phyloP scores from a whole-genome alignment of 495 filamentous ascomycete genomes.

The Mycothermus thermophilus region DNA sequence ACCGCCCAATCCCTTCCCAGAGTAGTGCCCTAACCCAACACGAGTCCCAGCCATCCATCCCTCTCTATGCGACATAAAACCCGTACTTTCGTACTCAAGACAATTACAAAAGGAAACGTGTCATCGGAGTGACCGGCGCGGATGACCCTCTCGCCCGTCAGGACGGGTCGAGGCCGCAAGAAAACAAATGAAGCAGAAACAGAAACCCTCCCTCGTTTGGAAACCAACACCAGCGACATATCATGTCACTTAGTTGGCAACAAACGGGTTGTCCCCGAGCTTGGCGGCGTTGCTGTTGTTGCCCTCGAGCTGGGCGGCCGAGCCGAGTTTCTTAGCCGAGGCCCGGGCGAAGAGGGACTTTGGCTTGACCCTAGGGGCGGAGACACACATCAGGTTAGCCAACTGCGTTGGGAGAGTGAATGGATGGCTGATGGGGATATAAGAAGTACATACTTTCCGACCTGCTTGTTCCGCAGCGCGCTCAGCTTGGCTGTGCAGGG shows the following conservation, averaged over 20 bases:
- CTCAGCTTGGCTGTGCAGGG: conserved; percentile 85
- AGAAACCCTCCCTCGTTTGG: no score
- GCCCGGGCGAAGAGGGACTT: conserved; percentile 51
- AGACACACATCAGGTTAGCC: conserved; percentile 3
- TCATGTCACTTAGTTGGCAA: no score
- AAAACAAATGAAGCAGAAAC: no score
- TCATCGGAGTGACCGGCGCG: no score
- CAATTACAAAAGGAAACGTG: no score
- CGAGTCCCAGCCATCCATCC: background rate
- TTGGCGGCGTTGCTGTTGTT: conserved; percentile 19
- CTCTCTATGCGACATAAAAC: background rate
- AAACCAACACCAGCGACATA: no score
- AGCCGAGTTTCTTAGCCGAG: conserved; percentile 42
- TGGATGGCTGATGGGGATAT: background rate
- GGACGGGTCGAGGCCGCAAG: no score
- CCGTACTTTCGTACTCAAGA: no score
- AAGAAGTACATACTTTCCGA: conserved; percentile 43
- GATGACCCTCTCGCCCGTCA: no score
- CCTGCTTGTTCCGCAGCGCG: conserved; percentile 70
- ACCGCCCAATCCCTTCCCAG: conserved; percentile 3
- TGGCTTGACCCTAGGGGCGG: conserved; percentile 38
- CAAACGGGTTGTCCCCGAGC: conserved; percentile 11
- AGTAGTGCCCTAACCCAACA: background rate
- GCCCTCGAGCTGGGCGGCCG: conserved; percentile 22
- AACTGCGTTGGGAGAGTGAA: background rate